Conservation (phyloP, 208 protist genomes). For the Tritrichomonas foetus region DNA sequence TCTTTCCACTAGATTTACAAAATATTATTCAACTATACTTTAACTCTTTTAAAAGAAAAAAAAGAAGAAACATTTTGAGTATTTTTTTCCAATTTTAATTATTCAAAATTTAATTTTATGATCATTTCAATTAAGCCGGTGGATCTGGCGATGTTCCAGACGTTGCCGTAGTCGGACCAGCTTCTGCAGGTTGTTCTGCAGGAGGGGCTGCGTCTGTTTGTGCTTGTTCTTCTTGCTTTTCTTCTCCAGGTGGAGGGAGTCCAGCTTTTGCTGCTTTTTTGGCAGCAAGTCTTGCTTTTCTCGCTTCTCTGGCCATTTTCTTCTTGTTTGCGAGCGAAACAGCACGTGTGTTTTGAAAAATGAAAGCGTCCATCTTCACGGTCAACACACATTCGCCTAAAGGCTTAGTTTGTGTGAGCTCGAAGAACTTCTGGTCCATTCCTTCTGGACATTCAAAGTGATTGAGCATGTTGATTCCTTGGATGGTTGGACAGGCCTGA, state of each 20-base stretch:
- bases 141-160: too few species aligned
- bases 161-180: too few species aligned
- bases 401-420: background rate
- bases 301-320: constrained; percentile 30
- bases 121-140: too few species aligned
- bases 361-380: constrained; percentile 8
- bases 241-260: background rate
- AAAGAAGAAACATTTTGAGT: too few species aligned
- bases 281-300: background rate
- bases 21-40: too few species aligned
- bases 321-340: background rate
- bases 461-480: background rate
- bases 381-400: constrained; percentile 17
- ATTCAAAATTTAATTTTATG: too few species aligned
- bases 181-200: too few species aligned
- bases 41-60: too few species aligned
- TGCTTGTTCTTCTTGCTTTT: too few species aligned
- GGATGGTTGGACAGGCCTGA: background rate
- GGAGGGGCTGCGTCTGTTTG: too few species aligned
- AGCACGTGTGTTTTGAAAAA: background rate
- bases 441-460: constrained; percentile 33
- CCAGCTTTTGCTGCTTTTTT: background rate
- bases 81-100: too few species aligned
- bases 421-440: background rate
- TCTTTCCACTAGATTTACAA: too few species aligned